A percentile compares a stretch with the other conserved stretches of the same genome.
These are phyloP conservation scores for Xylaria curta DNA, from an alignment of 495 filamentous ascomycete genomes.

Conservation along the genomic window DNA sequence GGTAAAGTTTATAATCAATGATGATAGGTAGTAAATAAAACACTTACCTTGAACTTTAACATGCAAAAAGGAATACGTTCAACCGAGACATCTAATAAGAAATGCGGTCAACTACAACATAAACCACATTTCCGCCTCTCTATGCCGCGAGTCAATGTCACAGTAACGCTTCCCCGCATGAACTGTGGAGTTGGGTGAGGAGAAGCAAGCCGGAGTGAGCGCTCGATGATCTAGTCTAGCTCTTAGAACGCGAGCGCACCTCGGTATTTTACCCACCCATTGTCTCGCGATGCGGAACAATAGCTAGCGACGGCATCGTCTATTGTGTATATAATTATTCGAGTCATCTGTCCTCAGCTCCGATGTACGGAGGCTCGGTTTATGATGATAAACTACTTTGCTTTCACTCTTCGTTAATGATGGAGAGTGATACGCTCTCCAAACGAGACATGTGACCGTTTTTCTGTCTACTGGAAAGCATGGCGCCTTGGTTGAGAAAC, in stretches of 20 bases:
- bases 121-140: not conserved
- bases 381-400: not conserved
- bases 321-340: not conserved
- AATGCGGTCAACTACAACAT: not conserved
- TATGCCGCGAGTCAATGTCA: not conserved
- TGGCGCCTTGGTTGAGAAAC: not conserved
- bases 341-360: not conserved
- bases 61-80: not conserved
- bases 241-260: not conserved
- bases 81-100: not conserved
- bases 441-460: too few relatives aligned
- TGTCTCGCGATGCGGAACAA: conserved; percentile 14
- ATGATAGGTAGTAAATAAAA: not conserved
- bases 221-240: not conserved
- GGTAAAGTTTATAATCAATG: not conserved
- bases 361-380: not conserved
- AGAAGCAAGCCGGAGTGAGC: not conserved
- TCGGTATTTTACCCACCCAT: conserved; percentile 4
- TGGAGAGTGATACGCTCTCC: not conserved
- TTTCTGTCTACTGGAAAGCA: not conserved
- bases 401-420: not conserved
- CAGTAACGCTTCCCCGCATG: conserved; percentile 14
- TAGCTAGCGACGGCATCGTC: conserved; percentile 13
- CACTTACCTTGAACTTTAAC: not conserved
- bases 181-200: conserved; percentile 11